Evolutionary conservation across 176 grass and related monocot genomes (phyloP).

Genomic region (Carex littledalei): DNA sequence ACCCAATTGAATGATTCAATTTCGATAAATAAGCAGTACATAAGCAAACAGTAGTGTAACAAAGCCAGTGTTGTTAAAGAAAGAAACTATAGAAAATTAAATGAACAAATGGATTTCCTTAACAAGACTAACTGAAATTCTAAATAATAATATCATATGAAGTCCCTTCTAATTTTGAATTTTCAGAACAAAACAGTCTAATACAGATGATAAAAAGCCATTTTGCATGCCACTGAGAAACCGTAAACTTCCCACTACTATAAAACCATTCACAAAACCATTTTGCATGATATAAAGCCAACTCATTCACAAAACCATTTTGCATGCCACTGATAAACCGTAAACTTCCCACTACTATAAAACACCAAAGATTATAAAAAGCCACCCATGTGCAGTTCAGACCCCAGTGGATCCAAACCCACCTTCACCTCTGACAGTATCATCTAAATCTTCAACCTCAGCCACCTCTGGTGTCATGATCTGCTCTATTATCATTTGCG

Average conservation of each 20-base stretch:
- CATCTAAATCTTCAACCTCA: constrained; percentile 75
- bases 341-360: neutral
- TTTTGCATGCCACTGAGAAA: constrained; percentile 9
- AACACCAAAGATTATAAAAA: neutral
- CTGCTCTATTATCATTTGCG: constrained; percentile 65
- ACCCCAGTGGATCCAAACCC: constrained; percentile 81
- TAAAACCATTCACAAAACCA: neutral
- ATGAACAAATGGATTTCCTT: too few species aligned
- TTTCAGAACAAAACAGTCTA: neutral
- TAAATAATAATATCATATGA: neutral
- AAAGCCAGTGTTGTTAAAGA: neutral
- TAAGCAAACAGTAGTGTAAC: neutral
- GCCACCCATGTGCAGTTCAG: constrained; percentile 24
- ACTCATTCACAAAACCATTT: neutral
- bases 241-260: neutral
- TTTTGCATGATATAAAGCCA: too few species aligned
- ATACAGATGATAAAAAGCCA: neutral
- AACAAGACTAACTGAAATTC: neutral
- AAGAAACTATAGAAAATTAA: too few species aligned
- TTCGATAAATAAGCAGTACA: neutral
- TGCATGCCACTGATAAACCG: neutral
- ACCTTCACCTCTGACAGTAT: constrained; percentile 60
- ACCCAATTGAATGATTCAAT: neutral
- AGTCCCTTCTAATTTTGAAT: neutral
- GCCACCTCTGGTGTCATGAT: constrained; percentile 60